These are phyloP conservation scores for Fusarium coicis DNA, from an alignment of 2,329 filamentous ascomycete species.

Conservation along the genomic window DNA sequence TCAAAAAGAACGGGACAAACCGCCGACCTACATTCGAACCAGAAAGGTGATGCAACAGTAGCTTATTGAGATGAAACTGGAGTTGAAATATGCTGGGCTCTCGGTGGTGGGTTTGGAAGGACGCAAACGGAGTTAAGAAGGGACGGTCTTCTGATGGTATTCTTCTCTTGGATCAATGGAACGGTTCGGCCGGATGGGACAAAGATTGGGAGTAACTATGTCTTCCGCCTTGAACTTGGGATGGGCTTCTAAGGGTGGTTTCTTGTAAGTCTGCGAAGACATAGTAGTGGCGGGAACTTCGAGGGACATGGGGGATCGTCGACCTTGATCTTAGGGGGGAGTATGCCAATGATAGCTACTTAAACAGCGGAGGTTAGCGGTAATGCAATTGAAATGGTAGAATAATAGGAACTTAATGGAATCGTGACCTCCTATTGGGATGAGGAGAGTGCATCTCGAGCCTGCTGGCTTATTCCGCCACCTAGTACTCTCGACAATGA, in stretches of 20 bases:
- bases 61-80: accelerated
- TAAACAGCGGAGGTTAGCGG: neutral
- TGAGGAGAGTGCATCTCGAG: neutral
- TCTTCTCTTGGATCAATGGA: neutral
- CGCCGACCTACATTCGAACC: neutral
- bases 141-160: neutral
- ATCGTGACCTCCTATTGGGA: too few species aligned
- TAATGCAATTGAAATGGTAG: accelerated
- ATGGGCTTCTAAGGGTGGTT: accelerated
- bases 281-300: neutral
- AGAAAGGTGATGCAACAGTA: accelerated
- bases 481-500: too few species aligned
- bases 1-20: neutral
- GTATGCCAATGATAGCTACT: neutral
- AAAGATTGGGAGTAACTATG: neutral
- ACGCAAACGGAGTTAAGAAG: neutral
- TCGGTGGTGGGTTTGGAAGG: too few species aligned
- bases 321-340: neutral
- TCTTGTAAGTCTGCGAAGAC: neutral
- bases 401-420: too few species aligned
- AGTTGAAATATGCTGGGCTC: neutral
- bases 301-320: too few species aligned
- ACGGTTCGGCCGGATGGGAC: accelerated
- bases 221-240: neutral
- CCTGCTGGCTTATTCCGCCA: accelerated